Conservation (phyloP, 2,329 filamentous ascomycete genomes). For the Myotisia sp. region DNA sequence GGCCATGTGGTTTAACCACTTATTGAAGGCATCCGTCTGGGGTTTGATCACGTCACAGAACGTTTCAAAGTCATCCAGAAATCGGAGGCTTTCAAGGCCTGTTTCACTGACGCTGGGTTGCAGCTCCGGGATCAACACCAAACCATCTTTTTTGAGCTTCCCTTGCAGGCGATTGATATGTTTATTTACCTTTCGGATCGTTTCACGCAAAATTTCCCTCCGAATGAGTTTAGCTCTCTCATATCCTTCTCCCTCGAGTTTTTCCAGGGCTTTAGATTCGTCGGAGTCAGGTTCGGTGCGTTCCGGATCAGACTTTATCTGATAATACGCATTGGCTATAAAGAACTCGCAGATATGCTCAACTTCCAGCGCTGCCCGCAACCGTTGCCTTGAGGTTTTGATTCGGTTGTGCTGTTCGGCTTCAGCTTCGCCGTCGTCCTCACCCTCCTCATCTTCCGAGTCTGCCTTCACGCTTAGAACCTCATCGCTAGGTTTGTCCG, state of each 20-base stretch:
- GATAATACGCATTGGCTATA: conserved; percentile 66
- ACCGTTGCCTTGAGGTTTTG: conserved; percentile 46
- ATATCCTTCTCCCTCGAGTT: conserved; percentile 58
- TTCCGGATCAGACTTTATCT: conserved; percentile 59
- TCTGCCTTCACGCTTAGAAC: background rate
- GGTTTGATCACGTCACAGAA: conserved; percentile 54
- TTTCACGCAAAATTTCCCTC: conserved; percentile 56
- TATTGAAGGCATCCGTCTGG: conserved; percentile 56
- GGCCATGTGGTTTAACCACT: conserved; percentile 61
- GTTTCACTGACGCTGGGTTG: conserved; percentile 37
- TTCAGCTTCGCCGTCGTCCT: conserved; percentile 23
- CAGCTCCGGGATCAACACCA: conserved; percentile 51
- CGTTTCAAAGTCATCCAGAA: conserved; percentile 51
- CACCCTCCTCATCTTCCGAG: conserved; percentile 21
- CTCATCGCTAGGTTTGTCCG: conserved; percentile 9
- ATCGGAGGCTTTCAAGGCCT: conserved; percentile 58
- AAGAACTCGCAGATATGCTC: conserved; percentile 77
- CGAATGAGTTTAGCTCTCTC: conserved; percentile 64
- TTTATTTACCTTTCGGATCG: conserved; percentile 43
- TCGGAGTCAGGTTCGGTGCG: conserved; percentile 53
- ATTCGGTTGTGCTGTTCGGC: conserved; percentile 34
- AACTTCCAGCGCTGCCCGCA: conserved; percentile 62
- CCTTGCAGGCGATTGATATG: conserved; percentile 50
- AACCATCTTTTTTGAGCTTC: conserved; percentile 39
- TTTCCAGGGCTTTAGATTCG: conserved; percentile 52